Evolutionary conservation across 2,329 filamentous ascomycete genomes (phyloP).

Genomic region (Epichloe uncinata): DNA sequence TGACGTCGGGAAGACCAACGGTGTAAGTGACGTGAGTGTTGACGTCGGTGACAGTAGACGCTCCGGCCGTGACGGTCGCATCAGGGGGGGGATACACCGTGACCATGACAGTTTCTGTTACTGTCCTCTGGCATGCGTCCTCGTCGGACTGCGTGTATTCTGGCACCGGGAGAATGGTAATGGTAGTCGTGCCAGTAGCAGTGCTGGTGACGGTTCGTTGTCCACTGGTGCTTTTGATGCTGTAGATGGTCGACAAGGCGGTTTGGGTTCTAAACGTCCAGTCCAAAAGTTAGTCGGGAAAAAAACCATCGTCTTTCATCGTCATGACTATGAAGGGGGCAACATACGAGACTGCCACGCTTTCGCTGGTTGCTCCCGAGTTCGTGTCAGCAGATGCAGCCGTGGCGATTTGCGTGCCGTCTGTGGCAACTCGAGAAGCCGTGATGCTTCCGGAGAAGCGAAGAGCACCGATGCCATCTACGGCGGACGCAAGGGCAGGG

Average conservation of each 20-base stretch:
- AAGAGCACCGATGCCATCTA: slow-evolving; percentile 6
- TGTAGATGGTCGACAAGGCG: slow-evolving; percentile 20
- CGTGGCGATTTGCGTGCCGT: slow-evolving; percentile 1
- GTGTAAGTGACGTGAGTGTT: slow-evolving; percentile 13
- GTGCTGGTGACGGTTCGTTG: slow-evolving; percentile 8
- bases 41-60: slow-evolving; percentile 14
- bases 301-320: not conserved
- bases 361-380: slow-evolving; percentile 8
- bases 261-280: slow-evolving; percentile 19
- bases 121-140: slow-evolving; percentile 5
- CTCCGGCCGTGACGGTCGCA: slow-evolving; percentile 14
- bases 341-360: slow-evolving; percentile 23
- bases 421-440: slow-evolving; percentile 4
- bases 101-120: slow-evolving; percentile 6
- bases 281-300: not conserved
- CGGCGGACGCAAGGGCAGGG: slow-evolving; percentile 3
- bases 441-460: slow-evolving; percentile 8
- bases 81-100: slow-evolving; percentile 8
- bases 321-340: no score
- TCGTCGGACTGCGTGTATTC: slow-evolving; percentile 15
- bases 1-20: slow-evolving; percentile 13
- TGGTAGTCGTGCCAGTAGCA: slow-evolving; percentile 10
- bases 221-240: slow-evolving; percentile 1
- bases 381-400: not conserved
- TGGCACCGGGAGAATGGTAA: slow-evolving; percentile 11